Percentiles rank a stretch among this genome's conserved stretches.
Conservation (phyloP, 768 basidiomycete genomes). For the Russula dissimulans region DNA sequence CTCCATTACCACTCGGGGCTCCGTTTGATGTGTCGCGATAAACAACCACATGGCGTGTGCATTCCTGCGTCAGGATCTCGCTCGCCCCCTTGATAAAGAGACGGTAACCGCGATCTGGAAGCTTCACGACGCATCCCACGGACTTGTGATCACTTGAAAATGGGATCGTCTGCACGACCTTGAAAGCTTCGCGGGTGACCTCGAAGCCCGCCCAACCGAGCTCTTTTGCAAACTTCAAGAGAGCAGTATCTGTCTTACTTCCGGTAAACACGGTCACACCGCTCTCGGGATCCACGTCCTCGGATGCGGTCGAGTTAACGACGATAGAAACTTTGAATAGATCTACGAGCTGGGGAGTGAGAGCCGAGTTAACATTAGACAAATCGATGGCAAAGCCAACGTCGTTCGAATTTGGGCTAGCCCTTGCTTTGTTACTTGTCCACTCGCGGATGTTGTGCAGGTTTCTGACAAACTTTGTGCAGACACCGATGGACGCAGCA, state of each 20-base stretch:
- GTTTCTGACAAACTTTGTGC: conserved; percentile 84
- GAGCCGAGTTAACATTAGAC: conserved; percentile 50
- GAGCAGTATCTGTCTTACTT: conserved; percentile 91
- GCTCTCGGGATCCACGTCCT: conserved; percentile 59
- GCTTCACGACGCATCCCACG: conserved; percentile 82
- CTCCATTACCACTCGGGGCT: conserved; percentile 21
- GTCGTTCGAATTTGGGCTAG: conserved; percentile 40
- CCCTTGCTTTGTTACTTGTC: conserved; percentile 58
- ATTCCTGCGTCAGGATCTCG: conserved; percentile 81
- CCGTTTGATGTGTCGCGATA: conserved; percentile 26
- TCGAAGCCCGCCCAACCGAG: conserved; percentile 69
- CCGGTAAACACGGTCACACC: conserved; percentile 66
- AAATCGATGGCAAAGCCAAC: conserved; percentile 71
- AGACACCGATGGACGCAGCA: conserved; percentile 88
- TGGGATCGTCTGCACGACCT: conserved; percentile 80
- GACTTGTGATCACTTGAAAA: conserved; percentile 91
- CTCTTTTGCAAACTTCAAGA: conserved; percentile 77
- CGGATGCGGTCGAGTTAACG: conserved; percentile 92
- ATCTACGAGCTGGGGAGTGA: conserved; percentile 49
- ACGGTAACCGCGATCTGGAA: conserved; percentile 46
- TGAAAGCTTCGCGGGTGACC: conserved; percentile 48
- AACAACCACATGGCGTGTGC: conserved; percentile 66
- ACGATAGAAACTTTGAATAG: conserved; percentile 82
- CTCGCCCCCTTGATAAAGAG: conserved; percentile 88
- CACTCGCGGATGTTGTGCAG: conserved; percentile 64